Base-by-base conservation (phyloP, 495 filamentous ascomycete genomes). In the Parathielavia appendiculata region DNA sequence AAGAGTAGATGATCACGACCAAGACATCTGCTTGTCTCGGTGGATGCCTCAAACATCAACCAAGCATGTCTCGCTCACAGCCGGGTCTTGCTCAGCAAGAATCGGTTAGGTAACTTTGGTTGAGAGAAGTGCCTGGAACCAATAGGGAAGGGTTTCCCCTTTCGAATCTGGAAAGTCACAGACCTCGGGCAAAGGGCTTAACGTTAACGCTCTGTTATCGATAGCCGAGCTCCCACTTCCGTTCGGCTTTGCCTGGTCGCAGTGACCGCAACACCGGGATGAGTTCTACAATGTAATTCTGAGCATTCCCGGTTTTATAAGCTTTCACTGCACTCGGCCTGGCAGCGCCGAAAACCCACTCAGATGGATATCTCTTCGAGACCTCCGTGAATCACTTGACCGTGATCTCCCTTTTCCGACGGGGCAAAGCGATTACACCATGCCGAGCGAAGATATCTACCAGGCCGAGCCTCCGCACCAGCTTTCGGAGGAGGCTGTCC, bases 251-350 rank as follows among this genome's bases (percentile, higher is more conserved):
- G 58, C 48, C 56, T 52, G 54, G 56, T 34, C 34, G 51, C 61
- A 58, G 44, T 30, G 51, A 51, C 39, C 43, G 23, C 54, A 50
- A 43, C 45, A 40, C 53, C 69, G 66, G 69, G 68, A 70, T 70
- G 68, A 69, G 64, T 68, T 70, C 57, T 71, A 70, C 69, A 63
- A 69, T 68, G 69, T 71, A 71, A 70, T 62, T 71, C 68, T 71
- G 67, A 71, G 69, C 64, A 70, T 70, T 51, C 63, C 60, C 45
- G 51, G 22, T 51, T 56, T 63, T 65, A 61, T 64, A 69, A 65
- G 51, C 50, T 14, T 59, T 57, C 47, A 43, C 39, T 54, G 59
- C 47, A 51, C 43, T 54, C 62, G 57, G 65, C 50, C 30, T 12
- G 51, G 43, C 51, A 34, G 43, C 39, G 52, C 48, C 53, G 54